These are phyloP conservation scores for Metarhizium album DNA, from an alignment of 2,329 filamentous ascomycete species.

Conservation along the genomic window DNA sequence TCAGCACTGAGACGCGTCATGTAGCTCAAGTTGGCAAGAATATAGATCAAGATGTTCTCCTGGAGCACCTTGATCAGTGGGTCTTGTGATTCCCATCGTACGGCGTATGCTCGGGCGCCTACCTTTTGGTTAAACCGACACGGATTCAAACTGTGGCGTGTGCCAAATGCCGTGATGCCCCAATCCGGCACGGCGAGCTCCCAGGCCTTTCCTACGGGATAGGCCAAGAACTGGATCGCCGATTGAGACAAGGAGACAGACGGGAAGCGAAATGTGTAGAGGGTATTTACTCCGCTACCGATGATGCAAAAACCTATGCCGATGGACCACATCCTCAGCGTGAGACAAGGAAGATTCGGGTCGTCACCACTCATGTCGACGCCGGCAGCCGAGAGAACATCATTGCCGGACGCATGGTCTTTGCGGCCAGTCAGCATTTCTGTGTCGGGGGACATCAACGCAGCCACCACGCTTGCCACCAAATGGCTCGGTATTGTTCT, in stretches of 20 bases:
- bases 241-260: slow-evolving; percentile 22
- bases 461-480: background rate
- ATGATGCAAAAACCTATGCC: slow-evolving; percentile 26
- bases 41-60: slow-evolving; percentile 44
- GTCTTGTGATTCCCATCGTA: background rate
- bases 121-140: slow-evolving; percentile 26
- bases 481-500: background rate
- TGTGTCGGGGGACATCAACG: background rate
- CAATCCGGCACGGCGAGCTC: slow-evolving; percentile 20
- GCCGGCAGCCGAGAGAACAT: slow-evolving; percentile 20
- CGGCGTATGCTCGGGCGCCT: slow-evolving; percentile 20
- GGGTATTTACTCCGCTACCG: slow-evolving; percentile 27
- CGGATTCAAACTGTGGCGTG: slow-evolving; percentile 20
- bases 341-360: slow-evolving; percentile 21
- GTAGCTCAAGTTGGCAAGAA: slow-evolving; percentile 44
- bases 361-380: slow-evolving; percentile 19
- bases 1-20: slow-evolving; percentile 25
- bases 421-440: background rate
- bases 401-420: slow-evolving; percentile 1
- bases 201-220: slow-evolving; percentile 30
- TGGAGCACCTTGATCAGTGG: slow-evolving; percentile 12
- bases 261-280: slow-evolving; percentile 27
- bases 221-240: slow-evolving; percentile 31
- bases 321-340: slow-evolving; percentile 28
- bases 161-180: slow-evolving; percentile 16